Percentiles rank a stretch among this genome's conserved stretches.
phyloP scores from a whole-genome alignment of 2,329 filamentous ascomycete species.

The Fusarium virguliforme region DNA sequence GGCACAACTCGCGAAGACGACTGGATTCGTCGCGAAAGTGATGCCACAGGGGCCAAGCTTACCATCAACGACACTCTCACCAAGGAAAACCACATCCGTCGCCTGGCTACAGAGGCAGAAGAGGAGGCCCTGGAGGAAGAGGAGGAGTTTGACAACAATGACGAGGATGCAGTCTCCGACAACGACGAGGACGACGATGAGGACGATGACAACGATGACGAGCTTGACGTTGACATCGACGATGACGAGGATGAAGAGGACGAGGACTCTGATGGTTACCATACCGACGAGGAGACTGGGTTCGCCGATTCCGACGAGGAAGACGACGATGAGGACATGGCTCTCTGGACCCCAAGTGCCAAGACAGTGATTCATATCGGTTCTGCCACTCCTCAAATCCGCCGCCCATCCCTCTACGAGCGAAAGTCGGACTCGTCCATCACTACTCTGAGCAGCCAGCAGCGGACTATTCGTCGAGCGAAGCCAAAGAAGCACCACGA shows the following conservation, averaged over 20 bases:
- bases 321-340: conserved; percentile 75
- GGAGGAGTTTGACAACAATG: conserved; percentile 65
- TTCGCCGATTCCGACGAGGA: conserved; percentile 80
- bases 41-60: conserved; percentile 77
- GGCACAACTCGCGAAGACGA: conserved; percentile 87
- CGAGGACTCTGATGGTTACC: conserved; percentile 78
- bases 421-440: conserved; percentile 75
- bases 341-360: conserved; percentile 69
- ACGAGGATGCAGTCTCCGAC: conserved; percentile 59
- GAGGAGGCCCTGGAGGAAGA: conserved; percentile 86
- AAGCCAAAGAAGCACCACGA: conserved; percentile 51
- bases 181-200: conserved; percentile 63
- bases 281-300: conserved; percentile 80
- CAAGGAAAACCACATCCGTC: conserved; percentile 91
- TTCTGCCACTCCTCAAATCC: conserved; percentile 54
- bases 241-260: conserved; percentile 70
- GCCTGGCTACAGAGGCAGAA: conserved; percentile 89
- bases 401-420: conserved; percentile 60
- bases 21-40: conserved; percentile 83
- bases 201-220: conserved; percentile 66
- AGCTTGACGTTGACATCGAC: conserved; percentile 66
- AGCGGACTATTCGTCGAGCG: conserved; percentile 52
- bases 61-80: conserved; percentile 91
- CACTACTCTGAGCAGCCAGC: conserved; percentile 63
- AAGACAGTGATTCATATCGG: conserved; percentile 57